Percentiles rank a stretch among this genome's conserved stretches.
phyloP scores from a whole-genome alignment of 345 rosid species.

The Rhodomyrtus tomentosa region DNA sequence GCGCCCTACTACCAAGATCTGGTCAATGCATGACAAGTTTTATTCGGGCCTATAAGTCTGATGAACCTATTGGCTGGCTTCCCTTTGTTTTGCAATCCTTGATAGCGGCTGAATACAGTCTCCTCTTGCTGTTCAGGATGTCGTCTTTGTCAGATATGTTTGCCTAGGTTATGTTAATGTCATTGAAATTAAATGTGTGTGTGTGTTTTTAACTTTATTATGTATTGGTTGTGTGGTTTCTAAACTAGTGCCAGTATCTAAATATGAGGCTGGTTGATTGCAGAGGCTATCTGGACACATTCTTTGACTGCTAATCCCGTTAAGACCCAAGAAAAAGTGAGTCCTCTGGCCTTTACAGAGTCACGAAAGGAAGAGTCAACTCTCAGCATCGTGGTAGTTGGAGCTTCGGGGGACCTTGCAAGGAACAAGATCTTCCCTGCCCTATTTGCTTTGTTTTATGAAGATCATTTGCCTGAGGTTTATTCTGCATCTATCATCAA shows the following conservation, averaged over 20 bases:
- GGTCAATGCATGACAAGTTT: not conserved
- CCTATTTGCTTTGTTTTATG: constrained; percentile 17
- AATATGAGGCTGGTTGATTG: not conserved
- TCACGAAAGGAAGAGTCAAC: constrained; percentile 3
- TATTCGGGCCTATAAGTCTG: not conserved
- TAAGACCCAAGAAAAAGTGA: not conserved
- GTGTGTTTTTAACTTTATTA: not conserved
- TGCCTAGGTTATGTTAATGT: not conserved
- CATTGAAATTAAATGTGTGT: not conserved
- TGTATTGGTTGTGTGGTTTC: not conserved
- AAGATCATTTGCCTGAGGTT: constrained; percentile 19
- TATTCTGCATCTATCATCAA: not conserved
- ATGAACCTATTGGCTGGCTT: not conserved
- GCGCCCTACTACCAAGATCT: not conserved
- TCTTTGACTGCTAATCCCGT: not conserved
- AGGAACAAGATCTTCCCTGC: constrained; percentile 29
- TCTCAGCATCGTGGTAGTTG: constrained; percentile 17
- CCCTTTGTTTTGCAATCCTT: not conserved
- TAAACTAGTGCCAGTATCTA: not conserved
- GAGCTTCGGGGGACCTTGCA: constrained; percentile 32
- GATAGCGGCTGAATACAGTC: not conserved
- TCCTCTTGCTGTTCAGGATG: not conserved
- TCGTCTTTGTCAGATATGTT: not conserved
- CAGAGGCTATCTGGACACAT: not conserved
- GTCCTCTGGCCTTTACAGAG: not conserved